Base-by-base conservation (phyloP, 73 alveolate species). In the Stentor roeselii region DNA sequence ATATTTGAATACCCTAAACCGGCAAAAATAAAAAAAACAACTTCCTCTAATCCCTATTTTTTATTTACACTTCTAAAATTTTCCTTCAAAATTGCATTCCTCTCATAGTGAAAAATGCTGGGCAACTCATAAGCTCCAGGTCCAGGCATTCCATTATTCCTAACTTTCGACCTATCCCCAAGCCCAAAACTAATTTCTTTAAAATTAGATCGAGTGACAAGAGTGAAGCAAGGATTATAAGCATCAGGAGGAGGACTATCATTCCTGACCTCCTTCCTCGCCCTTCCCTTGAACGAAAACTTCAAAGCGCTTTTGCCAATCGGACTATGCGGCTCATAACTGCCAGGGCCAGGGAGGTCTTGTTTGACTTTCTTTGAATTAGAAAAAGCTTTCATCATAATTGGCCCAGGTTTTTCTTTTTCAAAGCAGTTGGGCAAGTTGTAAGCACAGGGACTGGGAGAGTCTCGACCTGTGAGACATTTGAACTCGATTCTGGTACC, bases 81-180 rank as follows among this genome's bases (percentile, higher is more conserved):
- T 50, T 50, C 67, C 21, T 11, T 21, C 6, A 50, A 6, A 50
- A 50, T 50, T 50, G 30, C 21, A 50, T 50, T 11, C 21, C 30
- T 50, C 6, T 50, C 21, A 50, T 21, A 6, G 21, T 50, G 67
- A 67, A 67, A 67, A 67, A 67, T 67, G 11, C 80, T 32, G 11
- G 80, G 80, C 41, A 67, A 67, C 21, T 67, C 80, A 67, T 67
- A 67, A 34, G 50, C 34, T 2, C 80, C 80, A 1, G 80, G 80
- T n/a, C 80, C 80, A 67, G 80, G 80, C n/a, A n/a, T n/a, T 1
- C 21, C 14, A 11, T 67, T 32, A 34, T 67, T 32, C 34, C 41
- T 67, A 27, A 32, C 11, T 32, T 67, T 67, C 37, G 27, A 15
- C 34, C 41, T 67, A 30, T 67, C 80, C 37, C 41, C 80, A 30